phyloP scores from a whole-genome alignment of 169 alveolate genomes.

The Cryptosporidium andersoni region DNA sequence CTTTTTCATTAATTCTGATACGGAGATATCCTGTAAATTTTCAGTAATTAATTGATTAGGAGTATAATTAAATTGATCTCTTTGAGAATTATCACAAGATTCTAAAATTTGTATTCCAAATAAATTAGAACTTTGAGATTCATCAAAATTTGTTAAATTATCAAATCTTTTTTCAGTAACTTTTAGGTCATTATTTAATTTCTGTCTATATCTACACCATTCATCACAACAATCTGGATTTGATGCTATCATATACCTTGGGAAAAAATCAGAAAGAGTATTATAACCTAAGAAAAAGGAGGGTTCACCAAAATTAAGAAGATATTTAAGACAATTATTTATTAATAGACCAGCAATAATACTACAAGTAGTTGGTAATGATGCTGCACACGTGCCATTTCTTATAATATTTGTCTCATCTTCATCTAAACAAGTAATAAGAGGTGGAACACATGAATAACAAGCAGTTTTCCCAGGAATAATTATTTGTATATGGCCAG shows the following conservation, averaged over 20 bases:
- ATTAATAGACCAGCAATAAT: slow-evolving; percentile 94
- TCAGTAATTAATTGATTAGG: no score
- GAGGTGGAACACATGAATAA: slow-evolving; percentile 79
- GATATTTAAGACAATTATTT: slow-evolving; percentile 90
- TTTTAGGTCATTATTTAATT: slow-evolving; percentile 63
- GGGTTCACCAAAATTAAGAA: slow-evolving; percentile 89
- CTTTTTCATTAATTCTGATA: no score
- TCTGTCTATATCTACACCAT: slow-evolving; percentile 80
- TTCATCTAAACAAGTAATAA: slow-evolving; percentile 5
- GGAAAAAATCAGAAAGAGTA: slow-evolving; percentile 90
- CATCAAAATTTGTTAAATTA: neutral
- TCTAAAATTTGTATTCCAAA: no score
- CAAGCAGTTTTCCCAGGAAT: slow-evolving; percentile 97
- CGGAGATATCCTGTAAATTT: no score
- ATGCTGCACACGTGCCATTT: slow-evolving; percentile 94
- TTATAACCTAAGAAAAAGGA: slow-evolving; percentile 89
- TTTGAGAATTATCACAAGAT: no score
- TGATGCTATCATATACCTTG: slow-evolving; percentile 86
- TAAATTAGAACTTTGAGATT: neutral
- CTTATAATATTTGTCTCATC: slow-evolving; percentile 87
- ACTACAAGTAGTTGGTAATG: slow-evolving; percentile 95
- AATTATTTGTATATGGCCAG: slow-evolving; percentile 93
- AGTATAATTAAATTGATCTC: no score
- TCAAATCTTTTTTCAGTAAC: no score
- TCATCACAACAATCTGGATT: slow-evolving; percentile 89